Percentiles rank a stretch among this genome's conserved stretches.
These are phyloP conservation scores for Phalaenopsis hybrid DNA, from an alignment of 116 monocot species.

Conservation along the genomic window DNA sequence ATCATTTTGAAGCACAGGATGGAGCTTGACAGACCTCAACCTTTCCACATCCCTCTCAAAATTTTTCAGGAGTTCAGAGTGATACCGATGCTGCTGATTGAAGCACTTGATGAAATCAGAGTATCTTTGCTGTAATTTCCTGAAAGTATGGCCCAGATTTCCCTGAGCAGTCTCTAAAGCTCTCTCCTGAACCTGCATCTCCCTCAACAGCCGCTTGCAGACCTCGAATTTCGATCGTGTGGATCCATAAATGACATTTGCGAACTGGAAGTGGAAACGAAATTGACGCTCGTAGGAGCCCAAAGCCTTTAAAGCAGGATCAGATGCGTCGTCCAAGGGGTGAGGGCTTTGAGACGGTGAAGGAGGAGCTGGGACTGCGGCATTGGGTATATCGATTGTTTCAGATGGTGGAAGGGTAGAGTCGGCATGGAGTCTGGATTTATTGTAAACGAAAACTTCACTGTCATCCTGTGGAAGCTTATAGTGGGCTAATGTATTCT, in stretches of 20 bases:
- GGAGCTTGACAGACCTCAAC: slow-evolving; percentile 52
- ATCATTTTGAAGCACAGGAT: slow-evolving; percentile 54
- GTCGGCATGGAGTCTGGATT: slow-evolving; percentile 40
- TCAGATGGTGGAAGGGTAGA: slow-evolving; percentile 56
- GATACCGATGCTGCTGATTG: slow-evolving; percentile 56
- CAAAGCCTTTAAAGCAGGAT: slow-evolving; percentile 88
- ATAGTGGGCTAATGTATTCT: slow-evolving; percentile 55
- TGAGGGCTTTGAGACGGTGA: slow-evolving; percentile 39
- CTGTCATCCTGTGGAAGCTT: slow-evolving; percentile 77
- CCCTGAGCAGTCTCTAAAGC: slow-evolving; percentile 72
- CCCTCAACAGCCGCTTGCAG: slow-evolving; percentile 69
- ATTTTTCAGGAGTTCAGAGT: slow-evolving; percentile 57
- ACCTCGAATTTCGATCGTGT: slow-evolving; percentile 53
- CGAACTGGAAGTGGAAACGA: slow-evolving; percentile 72
- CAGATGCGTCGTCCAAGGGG: slow-evolving; percentile 60
- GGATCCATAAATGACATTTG: slow-evolving; percentile 36
- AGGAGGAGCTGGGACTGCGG: slow-evolving; percentile 40
- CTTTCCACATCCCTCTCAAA: slow-evolving; percentile 77
- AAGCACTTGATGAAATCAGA: slow-evolving; percentile 65
- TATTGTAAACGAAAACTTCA: slow-evolving; percentile 84
- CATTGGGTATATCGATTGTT: slow-evolving; percentile 36
- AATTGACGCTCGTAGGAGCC: slow-evolving; percentile 83
- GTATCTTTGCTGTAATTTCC: slow-evolving; percentile 54
- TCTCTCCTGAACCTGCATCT: slow-evolving; percentile 81
- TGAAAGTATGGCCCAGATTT: slow-evolving; percentile 67